Conservation (phyloP, 805 yeast genomes). For the Zygosaccharomyces rouxii region DNA sequence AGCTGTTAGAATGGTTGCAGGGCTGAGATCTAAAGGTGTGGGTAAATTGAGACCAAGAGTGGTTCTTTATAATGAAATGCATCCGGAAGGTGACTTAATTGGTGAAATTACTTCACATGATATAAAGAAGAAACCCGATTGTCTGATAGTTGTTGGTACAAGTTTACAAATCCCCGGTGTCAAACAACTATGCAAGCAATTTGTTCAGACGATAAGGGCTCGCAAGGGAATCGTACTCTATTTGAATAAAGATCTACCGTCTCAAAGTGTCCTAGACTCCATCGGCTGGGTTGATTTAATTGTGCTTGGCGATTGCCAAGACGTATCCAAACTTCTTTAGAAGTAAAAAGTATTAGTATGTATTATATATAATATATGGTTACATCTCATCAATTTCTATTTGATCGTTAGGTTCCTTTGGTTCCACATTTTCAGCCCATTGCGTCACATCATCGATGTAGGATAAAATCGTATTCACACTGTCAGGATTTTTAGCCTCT, state of each 20-base stretch:
- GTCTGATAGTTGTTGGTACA: slow-evolving; percentile 78
- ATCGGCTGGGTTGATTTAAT: slow-evolving; percentile 53
- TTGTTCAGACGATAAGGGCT: slow-evolving; percentile 53
- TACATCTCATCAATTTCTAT: slow-evolving; percentile 57
- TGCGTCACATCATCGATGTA: slow-evolving; percentile 96
- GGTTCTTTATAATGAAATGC: slow-evolving; percentile 67
- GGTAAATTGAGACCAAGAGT: slow-evolving; percentile 64
- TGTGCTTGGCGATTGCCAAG: slow-evolving; percentile 64
- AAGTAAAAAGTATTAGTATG: background rate
- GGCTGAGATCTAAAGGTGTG: slow-evolving; percentile 60
- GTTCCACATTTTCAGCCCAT: slow-evolving; percentile 96
- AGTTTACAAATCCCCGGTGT: slow-evolving; percentile 79
- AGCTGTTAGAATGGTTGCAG: slow-evolving; percentile 49
- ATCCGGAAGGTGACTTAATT: slow-evolving; percentile 85
- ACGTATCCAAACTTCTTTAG: slow-evolving; percentile 36
- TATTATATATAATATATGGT: slow-evolving; percentile 5
- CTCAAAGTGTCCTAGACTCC: slow-evolving; percentile 44
- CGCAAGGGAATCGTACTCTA: slow-evolving; percentile 58
- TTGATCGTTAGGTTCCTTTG: slow-evolving; percentile 88
- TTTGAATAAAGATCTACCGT: slow-evolving; percentile 55
- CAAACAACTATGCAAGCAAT: slow-evolving; percentile 53
- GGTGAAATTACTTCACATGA: slow-evolving; percentile 72
- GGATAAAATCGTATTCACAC: slow-evolving; percentile 77
- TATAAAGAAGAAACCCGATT: slow-evolving; percentile 62
- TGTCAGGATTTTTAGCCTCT: slow-evolving; percentile 69